A percentile compares a stretch with the other conserved stretches of the same genome.
Evolutionary conservation across 495 filamentous ascomycete genomes (phyloP).

Genomic region (Aspergillus ellipticus): DNA sequence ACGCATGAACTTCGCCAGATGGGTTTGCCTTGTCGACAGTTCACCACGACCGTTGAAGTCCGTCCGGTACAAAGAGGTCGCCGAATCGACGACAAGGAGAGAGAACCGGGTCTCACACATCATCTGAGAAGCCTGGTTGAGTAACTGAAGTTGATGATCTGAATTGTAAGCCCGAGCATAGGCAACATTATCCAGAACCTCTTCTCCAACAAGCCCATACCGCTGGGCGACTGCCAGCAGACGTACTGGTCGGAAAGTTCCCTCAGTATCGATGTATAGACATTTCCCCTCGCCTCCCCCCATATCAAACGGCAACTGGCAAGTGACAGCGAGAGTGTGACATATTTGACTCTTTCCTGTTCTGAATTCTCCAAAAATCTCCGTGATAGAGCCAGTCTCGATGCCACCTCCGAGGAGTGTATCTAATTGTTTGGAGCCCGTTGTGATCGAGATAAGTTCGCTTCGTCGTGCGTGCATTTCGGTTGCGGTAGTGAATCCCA

Average conservation of each 20-base stretch:
- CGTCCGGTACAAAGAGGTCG: constrained; percentile 90
- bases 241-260: constrained; percentile 91
- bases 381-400: constrained; percentile 97
- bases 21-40: constrained; percentile 81
- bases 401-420: constrained; percentile 92
- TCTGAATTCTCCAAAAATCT: constrained; percentile 96
- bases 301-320: constrained; percentile 97
- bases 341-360: constrained; percentile 98
- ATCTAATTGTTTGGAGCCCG: constrained; percentile 93
- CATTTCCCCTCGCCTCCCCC: constrained; percentile 98
- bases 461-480: constrained; percentile 97
- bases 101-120: constrained; percentile 99
- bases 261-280: constrained; percentile 98
- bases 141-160: constrained; percentile 89
- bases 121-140: constrained; percentile 94
- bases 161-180: constrained; percentile 98
- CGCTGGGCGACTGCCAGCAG: constrained; percentile 87
- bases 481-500: constrained; percentile 99
- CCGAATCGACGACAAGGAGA: constrained; percentile 89
- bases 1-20: constrained; percentile 96
- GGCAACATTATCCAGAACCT: constrained; percentile 96
- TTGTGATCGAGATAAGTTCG: constrained; percentile 96
- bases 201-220: constrained; percentile 91
- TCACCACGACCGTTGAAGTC: constrained; percentile 95
- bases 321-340: constrained; percentile 97